Evolutionary conservation across 148 eudicot species (phyloP), one percentile per base, ranked within the genome.

Genomic region (Camellia japonica): DNA sequence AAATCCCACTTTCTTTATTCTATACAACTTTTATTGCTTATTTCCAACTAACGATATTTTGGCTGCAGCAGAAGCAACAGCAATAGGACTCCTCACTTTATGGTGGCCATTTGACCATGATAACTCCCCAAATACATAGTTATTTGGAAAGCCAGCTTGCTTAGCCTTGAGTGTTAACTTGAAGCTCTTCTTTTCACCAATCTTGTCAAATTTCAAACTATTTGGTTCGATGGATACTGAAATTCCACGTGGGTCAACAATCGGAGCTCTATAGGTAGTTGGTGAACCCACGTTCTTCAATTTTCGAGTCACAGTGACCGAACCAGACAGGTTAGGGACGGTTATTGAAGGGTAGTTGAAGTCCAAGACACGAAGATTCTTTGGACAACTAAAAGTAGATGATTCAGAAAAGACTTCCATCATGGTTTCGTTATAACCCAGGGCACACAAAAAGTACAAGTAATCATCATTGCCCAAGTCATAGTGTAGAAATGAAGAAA

Each of bases 331-430:
- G 5, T 67, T 38, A 16, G 89, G 91, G 18, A 90, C 87, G 0
- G 91, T 74, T 14, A 93, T 86, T 6, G 93, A 88, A 60, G 95
- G 95, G 70, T 90, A 84, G 79, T 92, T 92, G 51, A 90, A 75
- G 85, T 88, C 59, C 7, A 75, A 38, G 46, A 90, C 11, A 64
- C 15, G 79, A 56, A 30, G 19, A 3, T 84, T 14, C 3, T 71
- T 13, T 14, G 87, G 83, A 78, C 97, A 90, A 18, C 68, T 80
- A 79, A 83, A 52, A 43, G 78, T 30, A 30, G 1, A 46, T 2
- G 61, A 30, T 5, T 61, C 56, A 2, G 85, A 23, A n/a, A 90
- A 85, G 11, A 66, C n/a, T 58, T 73, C 59, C 23, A 90, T 64
- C 43, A 19, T 2, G 46, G 84, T 83, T 68, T 79, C 15, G 85